A percentile compares a stretch with the other conserved stretches of the same genome.
Evolutionary conservation across 305 asterid species (phyloP).

Genomic region (Fraxinus baroniana): DNA sequence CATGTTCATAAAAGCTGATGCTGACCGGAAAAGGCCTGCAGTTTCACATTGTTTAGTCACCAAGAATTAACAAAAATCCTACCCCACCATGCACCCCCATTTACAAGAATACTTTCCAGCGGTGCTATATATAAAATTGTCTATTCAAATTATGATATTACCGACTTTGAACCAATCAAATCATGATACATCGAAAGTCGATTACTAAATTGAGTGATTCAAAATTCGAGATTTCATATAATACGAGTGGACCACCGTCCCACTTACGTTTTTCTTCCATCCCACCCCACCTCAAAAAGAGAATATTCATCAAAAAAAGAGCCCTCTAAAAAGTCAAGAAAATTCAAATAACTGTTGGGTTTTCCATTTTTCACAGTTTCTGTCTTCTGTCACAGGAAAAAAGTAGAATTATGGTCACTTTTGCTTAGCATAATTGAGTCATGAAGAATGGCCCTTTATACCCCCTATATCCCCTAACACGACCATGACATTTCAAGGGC

Average conservation of each 20-base stretch:
- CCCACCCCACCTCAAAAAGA: neutral
- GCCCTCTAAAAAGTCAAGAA: constrained; percentile 32
- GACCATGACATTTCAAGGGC: constrained; percentile 66
- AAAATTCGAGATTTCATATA: too few relatives aligned
- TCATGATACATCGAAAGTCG: neutral
- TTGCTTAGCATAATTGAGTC: constrained; percentile 29
- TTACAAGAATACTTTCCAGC: neutral
- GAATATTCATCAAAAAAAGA: constrained; percentile 19
- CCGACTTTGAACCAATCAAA: neutral
- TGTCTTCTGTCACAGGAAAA: constrained; percentile 42
- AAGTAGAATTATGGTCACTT: constrained; percentile 49
- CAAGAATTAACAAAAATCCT: constrained; percentile 25
- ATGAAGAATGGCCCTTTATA: constrained; percentile 28
- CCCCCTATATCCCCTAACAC: constrained; percentile 39
- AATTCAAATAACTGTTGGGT: constrained; percentile 43
- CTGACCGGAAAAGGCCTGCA: constrained; percentile 95
- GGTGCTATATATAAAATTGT: neutral
- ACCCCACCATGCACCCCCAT: constrained; percentile 1
- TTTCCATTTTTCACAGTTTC: neutral
- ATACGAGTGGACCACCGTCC: neutral
- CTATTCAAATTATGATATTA: neutral
- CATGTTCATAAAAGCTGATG: constrained; percentile 86
- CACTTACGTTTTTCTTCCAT: neutral
- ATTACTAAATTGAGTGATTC: neutral
- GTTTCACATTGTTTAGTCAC: constrained; percentile 27